Percentiles rank a stretch among this genome's conserved stretches.
Conservation (phyloP, 2,329 filamentous ascomycete genomes). For the Zymoseptoria passerinii region DNA sequence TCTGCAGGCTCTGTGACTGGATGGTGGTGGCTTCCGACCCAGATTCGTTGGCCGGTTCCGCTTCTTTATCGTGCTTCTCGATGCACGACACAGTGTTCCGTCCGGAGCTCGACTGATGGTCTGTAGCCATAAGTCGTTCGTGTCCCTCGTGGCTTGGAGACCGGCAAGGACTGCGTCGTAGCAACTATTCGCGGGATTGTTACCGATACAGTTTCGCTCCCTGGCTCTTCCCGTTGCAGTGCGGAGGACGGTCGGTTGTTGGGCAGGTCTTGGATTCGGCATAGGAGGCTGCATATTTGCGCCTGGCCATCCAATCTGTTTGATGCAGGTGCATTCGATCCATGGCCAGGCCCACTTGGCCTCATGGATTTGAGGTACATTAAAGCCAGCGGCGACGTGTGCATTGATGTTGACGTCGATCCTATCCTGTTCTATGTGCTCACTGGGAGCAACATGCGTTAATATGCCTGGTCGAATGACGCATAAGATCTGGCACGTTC, state of each 20-base stretch:
- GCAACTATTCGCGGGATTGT: neutral
- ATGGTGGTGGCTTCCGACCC: neutral
- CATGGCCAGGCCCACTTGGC: neutral
- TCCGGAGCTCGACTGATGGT: neutral
- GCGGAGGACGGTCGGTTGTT: neutral
- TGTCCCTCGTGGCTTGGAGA: neutral
- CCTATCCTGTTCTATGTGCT: neutral
- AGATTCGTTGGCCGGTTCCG: neutral
- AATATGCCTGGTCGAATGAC: neutral
- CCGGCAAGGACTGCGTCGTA: neutral
- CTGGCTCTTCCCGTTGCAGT: neutral
- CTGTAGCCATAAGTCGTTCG: neutral
- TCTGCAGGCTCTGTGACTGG: slow-evolving; percentile 2
- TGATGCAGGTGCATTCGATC: slow-evolving; percentile 1
- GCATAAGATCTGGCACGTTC: neutral
- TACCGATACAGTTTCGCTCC: neutral
- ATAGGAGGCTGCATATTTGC: neutral
- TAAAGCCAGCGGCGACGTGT: neutral
- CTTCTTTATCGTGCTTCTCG: neutral
- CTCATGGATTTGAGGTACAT: neutral
- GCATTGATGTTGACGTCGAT: neutral
- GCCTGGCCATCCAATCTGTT: slow-evolving; percentile 1
- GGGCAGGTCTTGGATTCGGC: neutral
- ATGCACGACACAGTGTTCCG: neutral
- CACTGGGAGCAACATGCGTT: neutral